Percentiles rank a stretch among this genome's conserved stretches.
phyloP scores from a whole-genome alignment of 2,329 filamentous ascomycete species.

The Alternaria sp. region DNA sequence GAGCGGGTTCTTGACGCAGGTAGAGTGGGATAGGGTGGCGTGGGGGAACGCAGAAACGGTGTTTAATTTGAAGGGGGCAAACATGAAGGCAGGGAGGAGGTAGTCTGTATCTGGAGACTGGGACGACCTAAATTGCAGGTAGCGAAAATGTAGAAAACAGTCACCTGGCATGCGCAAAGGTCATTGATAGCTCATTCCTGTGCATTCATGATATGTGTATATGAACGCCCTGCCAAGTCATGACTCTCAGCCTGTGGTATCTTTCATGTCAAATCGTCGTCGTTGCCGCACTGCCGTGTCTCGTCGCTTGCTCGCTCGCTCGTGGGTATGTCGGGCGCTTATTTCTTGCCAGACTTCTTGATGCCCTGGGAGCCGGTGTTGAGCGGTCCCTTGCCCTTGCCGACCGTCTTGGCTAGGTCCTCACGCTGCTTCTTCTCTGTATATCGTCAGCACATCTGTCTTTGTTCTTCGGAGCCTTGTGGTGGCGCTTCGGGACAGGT shows the following conservation, averaged over 20 bases:
- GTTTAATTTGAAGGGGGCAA: slow-evolving; percentile 21
- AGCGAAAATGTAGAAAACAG: background rate
- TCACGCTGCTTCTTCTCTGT: slow-evolving; percentile 64
- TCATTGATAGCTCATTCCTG: slow-evolving; percentile 10
- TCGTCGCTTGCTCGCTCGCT: background rate
- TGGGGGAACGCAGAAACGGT: slow-evolving; percentile 58
- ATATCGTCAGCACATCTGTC: slow-evolving; percentile 1
- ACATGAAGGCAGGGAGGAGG: background rate
- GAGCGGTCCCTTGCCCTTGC: slow-evolving; percentile 82
- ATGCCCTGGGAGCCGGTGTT: slow-evolving; percentile 86
- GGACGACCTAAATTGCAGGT: background rate
- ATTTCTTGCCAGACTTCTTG: slow-evolving; percentile 99
- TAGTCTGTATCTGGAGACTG: background rate
- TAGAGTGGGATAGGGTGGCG: slow-evolving; percentile 58
- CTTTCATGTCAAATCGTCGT: slow-evolving; percentile 26
- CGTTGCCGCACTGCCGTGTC: slow-evolving; percentile 7
- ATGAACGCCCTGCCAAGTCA: slow-evolving; percentile 27
- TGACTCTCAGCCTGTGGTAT: slow-evolving; percentile 38
- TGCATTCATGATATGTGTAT: slow-evolving; percentile 26
- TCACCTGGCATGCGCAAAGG: background rate
- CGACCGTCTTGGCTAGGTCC: slow-evolving; percentile 77
- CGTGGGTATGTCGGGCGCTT: slow-evolving; percentile 17
- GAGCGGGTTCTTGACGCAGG: slow-evolving; percentile 57
- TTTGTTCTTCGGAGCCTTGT: background rate
- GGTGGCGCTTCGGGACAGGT: background rate